These are phyloP conservation scores for Aureobasidium mangrovei DNA, from an alignment of 2,329 filamentous ascomycete species.

Conservation along the genomic window DNA sequence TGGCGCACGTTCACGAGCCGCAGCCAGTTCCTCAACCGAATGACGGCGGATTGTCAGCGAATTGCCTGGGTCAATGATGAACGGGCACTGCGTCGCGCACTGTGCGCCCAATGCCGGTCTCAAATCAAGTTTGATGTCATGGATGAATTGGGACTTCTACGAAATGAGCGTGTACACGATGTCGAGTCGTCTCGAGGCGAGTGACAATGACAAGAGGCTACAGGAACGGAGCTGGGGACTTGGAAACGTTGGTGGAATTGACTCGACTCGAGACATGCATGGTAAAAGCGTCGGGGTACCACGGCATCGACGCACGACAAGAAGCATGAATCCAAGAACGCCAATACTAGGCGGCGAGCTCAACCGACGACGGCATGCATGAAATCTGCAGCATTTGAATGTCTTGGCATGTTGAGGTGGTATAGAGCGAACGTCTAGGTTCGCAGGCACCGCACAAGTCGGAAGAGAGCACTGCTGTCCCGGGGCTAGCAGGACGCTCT, in stretches of 20 bases:
- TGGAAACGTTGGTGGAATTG: neutral
- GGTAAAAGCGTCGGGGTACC: neutral
- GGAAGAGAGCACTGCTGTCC: no score
- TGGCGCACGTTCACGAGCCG: neutral
- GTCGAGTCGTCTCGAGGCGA: neutral
- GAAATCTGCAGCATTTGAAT: no score
- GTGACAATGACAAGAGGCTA: neutral
- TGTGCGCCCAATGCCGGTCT: neutral
- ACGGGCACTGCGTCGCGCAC: neutral
- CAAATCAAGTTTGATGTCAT: neutral
- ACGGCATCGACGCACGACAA: neutral
- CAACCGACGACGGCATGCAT: no score
- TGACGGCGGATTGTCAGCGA: neutral
- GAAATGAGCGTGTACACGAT: neutral
- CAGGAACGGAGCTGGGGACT: neutral
- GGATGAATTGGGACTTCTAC: neutral
- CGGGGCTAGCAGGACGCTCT: no score
- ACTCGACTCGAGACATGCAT: neutral
- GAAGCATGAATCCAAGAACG: neutral
- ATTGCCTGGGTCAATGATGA: neutral
- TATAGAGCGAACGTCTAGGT: no score
- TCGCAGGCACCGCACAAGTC: no score
- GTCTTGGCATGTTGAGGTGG: no score
- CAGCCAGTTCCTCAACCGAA: slow-evolving; percentile 8
- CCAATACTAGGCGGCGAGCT: neutral